Percentiles rank a stretch among this genome's conserved stretches.
Evolutionary conservation across 108 stramenopile species (phyloP).

Genomic region (Pseudonitzschia multiseries): DNA sequence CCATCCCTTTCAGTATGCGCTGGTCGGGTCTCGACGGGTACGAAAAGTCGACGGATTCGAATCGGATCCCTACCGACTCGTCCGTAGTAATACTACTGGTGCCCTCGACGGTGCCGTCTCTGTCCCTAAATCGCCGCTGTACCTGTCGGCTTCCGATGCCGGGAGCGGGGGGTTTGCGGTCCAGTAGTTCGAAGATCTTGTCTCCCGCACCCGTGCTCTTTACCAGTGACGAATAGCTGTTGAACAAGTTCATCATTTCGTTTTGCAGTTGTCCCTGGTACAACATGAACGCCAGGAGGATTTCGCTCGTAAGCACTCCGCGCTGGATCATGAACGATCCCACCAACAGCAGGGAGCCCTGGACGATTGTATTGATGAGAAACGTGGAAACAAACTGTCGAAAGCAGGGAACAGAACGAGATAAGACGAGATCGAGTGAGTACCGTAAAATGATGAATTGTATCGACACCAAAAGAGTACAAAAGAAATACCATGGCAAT

Average conservation of each 20-base stretch:
- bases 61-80: constrained; percentile 16
- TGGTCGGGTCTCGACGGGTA: constrained; percentile 90
- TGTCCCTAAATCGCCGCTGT: constrained; percentile 12
- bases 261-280: constrained; percentile 91
- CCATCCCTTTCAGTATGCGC: constrained; percentile 63
- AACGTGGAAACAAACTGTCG: constrained; percentile 68
- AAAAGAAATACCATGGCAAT: no score
- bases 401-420: not conserved
- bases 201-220: constrained; percentile 94
- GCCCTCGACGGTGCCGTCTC: not conserved
- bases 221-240: constrained; percentile 86
- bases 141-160: constrained; percentile 63
- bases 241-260: constrained; percentile 87
- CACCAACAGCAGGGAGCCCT: constrained; percentile 68
- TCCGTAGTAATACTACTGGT: no score
- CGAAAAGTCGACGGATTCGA: constrained; percentile 80
- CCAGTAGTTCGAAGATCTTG: constrained; percentile 86
- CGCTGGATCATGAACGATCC: constrained; percentile 68
- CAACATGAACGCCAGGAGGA: constrained; percentile 95
- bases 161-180: constrained; percentile 69
- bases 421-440: not conserved
- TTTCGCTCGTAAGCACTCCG: constrained; percentile 56
- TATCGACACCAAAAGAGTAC: no score
- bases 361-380: constrained; percentile 88
- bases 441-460: not conserved